Evolutionary conservation across 2,329 filamentous ascomycete species (phyloP).

Genomic region (Pyrenophora tritici-repentis): DNA sequence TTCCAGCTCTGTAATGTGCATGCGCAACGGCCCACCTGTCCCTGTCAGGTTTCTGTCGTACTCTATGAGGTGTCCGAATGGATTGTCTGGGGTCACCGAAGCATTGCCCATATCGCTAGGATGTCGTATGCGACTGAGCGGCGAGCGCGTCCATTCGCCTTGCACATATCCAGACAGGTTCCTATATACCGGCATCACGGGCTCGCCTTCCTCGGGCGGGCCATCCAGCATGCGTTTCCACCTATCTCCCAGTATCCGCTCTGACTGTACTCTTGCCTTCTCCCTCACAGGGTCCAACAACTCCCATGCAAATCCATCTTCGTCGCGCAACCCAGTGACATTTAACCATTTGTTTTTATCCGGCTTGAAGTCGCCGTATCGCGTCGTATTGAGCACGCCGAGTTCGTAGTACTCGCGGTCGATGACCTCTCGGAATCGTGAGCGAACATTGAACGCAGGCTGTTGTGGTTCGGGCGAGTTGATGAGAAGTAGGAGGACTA

Average conservation of each 20-base stretch:
- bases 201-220: constrained; percentile 42
- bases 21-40: constrained; percentile 64
- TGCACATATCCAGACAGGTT: constrained; percentile 78
- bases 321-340: constrained; percentile 74
- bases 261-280: constrained; percentile 63
- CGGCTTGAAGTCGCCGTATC: constrained; percentile 56
- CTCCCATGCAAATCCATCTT: constrained; percentile 79
- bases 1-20: constrained; percentile 67
- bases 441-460: constrained; percentile 37
- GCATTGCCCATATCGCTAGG: constrained; percentile 54
- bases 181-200: constrained; percentile 67
- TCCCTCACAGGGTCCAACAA: constrained; percentile 69
- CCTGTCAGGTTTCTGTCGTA: constrained; percentile 86
- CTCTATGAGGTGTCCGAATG: constrained; percentile 65
- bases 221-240: constrained; percentile 38
- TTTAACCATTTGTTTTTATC: constrained; percentile 54
- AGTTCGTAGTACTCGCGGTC: constrained; percentile 58
- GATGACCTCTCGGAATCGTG: constrained; percentile 54
- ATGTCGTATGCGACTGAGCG: constrained; percentile 56
- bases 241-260: constrained; percentile 46
- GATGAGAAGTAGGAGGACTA: constrained; percentile 45
- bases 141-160: constrained; percentile 72
- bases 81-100: constrained; percentile 65
- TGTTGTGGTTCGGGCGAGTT: constrained; percentile 46
- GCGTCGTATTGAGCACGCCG: constrained; percentile 46